These are phyloP conservation scores for Cephaloascus albidus DNA, from an alignment of 805 yeast species.

Conservation along the genomic window DNA sequence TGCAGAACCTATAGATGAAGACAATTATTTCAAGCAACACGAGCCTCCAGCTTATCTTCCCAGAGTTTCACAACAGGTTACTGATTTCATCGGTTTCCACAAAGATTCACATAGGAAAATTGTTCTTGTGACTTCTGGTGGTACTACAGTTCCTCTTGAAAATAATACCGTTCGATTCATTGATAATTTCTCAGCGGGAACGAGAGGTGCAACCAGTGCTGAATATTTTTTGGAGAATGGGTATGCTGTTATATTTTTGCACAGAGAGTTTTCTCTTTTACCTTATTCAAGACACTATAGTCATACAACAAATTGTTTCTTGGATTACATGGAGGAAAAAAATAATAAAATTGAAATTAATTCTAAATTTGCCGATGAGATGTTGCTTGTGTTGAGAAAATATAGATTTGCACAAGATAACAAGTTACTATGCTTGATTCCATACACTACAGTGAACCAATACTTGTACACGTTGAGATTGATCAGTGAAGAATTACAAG, in stretches of 20 bases:
- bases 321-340: conserved; percentile 67
- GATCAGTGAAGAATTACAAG: conserved; percentile 50
- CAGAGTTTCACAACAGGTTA: conserved; percentile 47
- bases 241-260: conserved; percentile 87
- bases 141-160: conserved; percentile 96
- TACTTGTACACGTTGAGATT: conserved; percentile 76
- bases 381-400: conserved; percentile 52
- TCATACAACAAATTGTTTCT: conserved; percentile 74
- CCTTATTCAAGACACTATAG: conserved; percentile 91
- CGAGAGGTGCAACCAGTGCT: conserved; percentile 94
- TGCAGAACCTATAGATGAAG: conserved; percentile 66
- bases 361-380: conserved; percentile 46
- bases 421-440: conserved; percentile 55
- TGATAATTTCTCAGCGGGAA: conserved; percentile 96
- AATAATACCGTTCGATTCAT: conserved; percentile 94
- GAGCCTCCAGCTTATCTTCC: conserved; percentile 67
- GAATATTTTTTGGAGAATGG: conserved; percentile 81
- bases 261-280: conserved; percentile 82
- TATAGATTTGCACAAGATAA: conserved; percentile 40
- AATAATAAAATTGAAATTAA: conserved; percentile 53
- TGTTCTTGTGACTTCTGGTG: conserved; percentile 89
- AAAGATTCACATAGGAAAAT: conserved; percentile 36
- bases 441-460: conserved; percentile 93
- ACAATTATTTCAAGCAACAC: conserved; percentile 63
- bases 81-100: conserved; percentile 55